phyloP scores from a whole-genome alignment of 2,329 filamentous ascomycete species.

The Acarospora socialis region DNA sequence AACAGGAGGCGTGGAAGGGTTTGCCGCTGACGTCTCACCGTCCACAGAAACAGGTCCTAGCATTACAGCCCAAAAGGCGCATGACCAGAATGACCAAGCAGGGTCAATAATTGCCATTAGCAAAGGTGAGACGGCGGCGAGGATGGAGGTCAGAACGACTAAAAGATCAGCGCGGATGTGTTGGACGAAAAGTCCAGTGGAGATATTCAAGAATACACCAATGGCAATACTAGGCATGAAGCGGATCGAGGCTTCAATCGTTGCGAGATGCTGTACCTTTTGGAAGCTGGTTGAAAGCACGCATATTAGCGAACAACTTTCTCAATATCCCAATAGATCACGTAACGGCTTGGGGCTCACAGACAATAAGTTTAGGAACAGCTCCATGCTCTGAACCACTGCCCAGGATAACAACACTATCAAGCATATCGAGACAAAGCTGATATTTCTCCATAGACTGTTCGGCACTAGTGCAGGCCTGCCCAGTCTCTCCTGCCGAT shows the following conservation, averaged over 20 bases:
- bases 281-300: no score
- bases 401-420: slow-evolving; percentile 34
- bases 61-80: slow-evolving; percentile 27
- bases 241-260: slow-evolving; percentile 32
- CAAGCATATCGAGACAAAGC: slow-evolving; percentile 42
- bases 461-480: slow-evolving; percentile 47
- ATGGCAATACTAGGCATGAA: slow-evolving; percentile 34
- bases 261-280: slow-evolving; percentile 33
- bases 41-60: slow-evolving; percentile 17
- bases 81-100: slow-evolving; percentile 37
- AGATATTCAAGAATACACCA: slow-evolving; percentile 30
- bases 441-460: slow-evolving; percentile 42
- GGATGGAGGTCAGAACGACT: slow-evolving; percentile 25
- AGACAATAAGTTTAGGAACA: slow-evolving; percentile 38
- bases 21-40: slow-evolving; percentile 9
- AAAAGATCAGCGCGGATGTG: slow-evolving; percentile 28
- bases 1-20: slow-evolving; percentile 5
- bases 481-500: slow-evolving; percentile 30
- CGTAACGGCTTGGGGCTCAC: no score
- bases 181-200: slow-evolving; percentile 33
- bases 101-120: slow-evolving; percentile 41
- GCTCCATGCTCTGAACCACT: slow-evolving; percentile 33
- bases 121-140: slow-evolving; percentile 34
- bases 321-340: no score
- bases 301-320: no score